Conservation (phyloP, 306 rosid species). For the Medicago truncatula region DNA sequence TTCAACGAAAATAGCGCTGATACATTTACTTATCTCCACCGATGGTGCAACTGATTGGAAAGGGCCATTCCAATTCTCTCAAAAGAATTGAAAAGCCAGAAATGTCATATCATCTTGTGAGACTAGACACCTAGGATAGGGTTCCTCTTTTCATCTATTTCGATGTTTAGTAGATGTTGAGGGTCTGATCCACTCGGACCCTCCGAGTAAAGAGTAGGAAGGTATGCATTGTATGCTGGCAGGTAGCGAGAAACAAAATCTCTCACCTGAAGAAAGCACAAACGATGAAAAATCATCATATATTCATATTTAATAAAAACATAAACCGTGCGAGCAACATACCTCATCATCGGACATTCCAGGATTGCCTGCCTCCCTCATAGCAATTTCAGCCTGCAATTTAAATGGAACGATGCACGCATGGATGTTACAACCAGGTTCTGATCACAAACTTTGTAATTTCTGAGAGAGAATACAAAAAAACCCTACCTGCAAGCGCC, state of each 20-base stretch:
- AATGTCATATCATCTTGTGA: constrained; percentile 29
- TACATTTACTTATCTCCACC: constrained; percentile 38
- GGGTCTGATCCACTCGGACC: constrained; percentile 91
- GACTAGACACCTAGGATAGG: constrained; percentile 64
- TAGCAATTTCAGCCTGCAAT: constrained; percentile 94
- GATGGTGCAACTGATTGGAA: constrained; percentile 17
- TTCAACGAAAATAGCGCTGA: constrained; percentile 23
- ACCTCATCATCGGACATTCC: constrained; percentile 97
- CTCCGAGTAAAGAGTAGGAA: constrained; percentile 84
- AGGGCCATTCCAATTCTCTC: constrained; percentile 28
- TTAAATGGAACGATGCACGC: constrained; percentile 20
- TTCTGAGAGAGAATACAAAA: constrained; percentile 29
- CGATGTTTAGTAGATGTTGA: constrained; percentile 64
- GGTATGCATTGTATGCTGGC: constrained; percentile 93
- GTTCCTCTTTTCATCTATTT: constrained; percentile 90
- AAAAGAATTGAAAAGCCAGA: constrained; percentile 45
- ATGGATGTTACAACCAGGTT: constrained; percentile 32
- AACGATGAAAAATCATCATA: constrained; percentile 34
- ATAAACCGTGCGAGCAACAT: not conserved
- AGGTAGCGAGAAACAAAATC: constrained; percentile 94
- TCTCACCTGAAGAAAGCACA: constrained; percentile 58
- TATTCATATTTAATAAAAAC: constrained; percentile 1
- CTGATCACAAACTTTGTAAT: constrained; percentile 9
- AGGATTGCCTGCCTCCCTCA: constrained; percentile 95
- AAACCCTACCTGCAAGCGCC: constrained; percentile 82